Evolutionary conservation across 2,329 filamentous ascomycete species (phyloP).

Genomic region (Stemphylium vesicarium): DNA sequence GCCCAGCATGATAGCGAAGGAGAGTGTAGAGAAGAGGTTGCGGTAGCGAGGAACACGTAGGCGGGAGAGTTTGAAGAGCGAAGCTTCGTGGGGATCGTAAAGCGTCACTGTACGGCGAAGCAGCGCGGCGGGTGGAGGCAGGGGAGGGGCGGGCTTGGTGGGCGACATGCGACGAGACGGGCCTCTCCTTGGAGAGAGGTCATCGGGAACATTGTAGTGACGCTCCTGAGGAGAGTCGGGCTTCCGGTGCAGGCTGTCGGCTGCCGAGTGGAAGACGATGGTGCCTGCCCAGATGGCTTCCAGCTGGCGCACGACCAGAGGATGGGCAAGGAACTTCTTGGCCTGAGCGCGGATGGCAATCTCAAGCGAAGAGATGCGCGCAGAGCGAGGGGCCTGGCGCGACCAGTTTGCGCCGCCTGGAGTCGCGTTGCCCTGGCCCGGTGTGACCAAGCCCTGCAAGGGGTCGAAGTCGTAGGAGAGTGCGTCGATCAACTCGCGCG

Average conservation of each 20-base stretch:
- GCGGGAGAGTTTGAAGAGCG: conserved; percentile 87
- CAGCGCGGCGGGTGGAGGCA: conserved; percentile 42
- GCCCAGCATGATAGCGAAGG: conserved; percentile 81
- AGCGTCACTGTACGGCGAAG: conserved; percentile 78
- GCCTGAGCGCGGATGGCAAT: conserved; percentile 91
- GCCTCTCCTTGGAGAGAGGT: conserved; percentile 39
- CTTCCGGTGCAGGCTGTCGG: conserved; percentile 79
- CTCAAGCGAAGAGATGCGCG: conserved; percentile 87
- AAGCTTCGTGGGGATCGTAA: conserved; percentile 90
- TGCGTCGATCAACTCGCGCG: conserved; percentile 89
- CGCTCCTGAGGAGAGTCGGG: conserved; percentile 47
- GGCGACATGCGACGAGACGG: conserved; percentile 40
- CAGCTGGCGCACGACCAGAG: conserved; percentile 90
- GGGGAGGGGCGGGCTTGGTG: conserved; percentile 32
- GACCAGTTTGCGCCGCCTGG: conserved; percentile 34
- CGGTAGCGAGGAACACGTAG: conserved; percentile 90
- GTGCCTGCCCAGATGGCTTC: conserved; percentile 97
- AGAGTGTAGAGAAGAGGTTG: conserved; percentile 86
- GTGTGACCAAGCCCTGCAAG: conserved; percentile 75
- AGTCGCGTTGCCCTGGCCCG: conserved; percentile 41
- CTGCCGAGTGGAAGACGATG: conserved; percentile 90
- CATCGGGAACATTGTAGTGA: conserved; percentile 28
- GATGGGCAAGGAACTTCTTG: conserved; percentile 90
- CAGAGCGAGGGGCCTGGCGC: conserved; percentile 57
- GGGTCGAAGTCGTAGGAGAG: conserved; percentile 95